Evolutionary conservation across 176 grass and related monocot species (phyloP).

Genomic region (Juncus inflexus): DNA sequence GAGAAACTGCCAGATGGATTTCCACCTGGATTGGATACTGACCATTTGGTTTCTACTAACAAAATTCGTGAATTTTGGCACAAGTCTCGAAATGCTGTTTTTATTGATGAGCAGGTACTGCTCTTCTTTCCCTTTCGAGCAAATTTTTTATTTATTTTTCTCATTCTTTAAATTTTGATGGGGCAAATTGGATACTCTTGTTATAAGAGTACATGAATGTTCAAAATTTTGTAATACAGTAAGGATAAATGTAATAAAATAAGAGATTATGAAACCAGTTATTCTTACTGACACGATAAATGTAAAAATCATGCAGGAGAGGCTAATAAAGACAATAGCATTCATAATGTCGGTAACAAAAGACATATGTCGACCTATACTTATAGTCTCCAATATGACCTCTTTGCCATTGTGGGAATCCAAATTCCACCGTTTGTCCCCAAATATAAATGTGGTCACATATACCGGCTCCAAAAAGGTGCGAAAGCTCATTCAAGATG

Average conservation of each 20-base stretch:
- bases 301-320: conserved; percentile 42
- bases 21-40: conserved; percentile 50
- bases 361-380: conserved; percentile 53
- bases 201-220: not conserved
- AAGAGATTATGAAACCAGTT: no score
- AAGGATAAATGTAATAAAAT: no score
- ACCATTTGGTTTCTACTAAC: conserved; percentile 60
- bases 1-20: conserved; percentile 55
- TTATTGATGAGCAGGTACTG: conserved; percentile 65
- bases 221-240: no score
- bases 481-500: conserved; percentile 58
- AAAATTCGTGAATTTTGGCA: conserved; percentile 73
- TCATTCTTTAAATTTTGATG: not conserved
- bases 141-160: conserved; percentile 12
- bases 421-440: conserved; percentile 67
- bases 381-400: conserved; percentile 51
- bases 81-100: conserved; percentile 58
- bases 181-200: not conserved
- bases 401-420: conserved; percentile 74
- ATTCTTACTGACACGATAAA: not conserved
- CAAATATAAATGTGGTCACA: conserved; percentile 63
- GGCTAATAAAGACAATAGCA: conserved; percentile 74
- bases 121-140: conserved; percentile 15
- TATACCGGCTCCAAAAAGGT: conserved; percentile 64
- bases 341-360: conserved; percentile 52